Base-by-base conservation (phyloP, 2,329 filamentous ascomycete genomes). In the Colletotrichum sp. region DNA sequence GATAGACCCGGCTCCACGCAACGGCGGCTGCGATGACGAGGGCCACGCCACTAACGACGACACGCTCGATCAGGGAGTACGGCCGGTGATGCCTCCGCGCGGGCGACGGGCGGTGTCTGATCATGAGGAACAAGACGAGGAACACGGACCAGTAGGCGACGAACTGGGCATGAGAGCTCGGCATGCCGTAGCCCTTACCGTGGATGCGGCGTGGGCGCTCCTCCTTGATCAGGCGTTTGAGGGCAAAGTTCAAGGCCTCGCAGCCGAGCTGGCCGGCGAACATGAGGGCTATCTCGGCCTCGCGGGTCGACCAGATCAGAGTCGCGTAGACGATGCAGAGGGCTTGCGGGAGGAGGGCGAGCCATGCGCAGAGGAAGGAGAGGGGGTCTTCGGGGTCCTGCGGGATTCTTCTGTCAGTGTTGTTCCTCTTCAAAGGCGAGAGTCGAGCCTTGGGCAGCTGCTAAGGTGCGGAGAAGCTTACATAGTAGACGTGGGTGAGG, bases 121-220 rank as follows among this genome's bases (percentile, higher is more conserved):
- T 87, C 61, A 98, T 89, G 60, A 99, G 89, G 87, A 98, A 98
- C 25, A 99, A 88, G 28, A 92, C 89, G 75, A 98, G 87, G 77
- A 94, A 97, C 73, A 98, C 87, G 74, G 95, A 94, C 90, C 98
- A 98, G 88, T 95, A 99, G 71, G 94, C 91, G 76, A 96, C 94
- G 83, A 98, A 99, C 87, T 99, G 97, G 10, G 97, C 94, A 86
- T 99, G 97, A 48, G 96, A 98, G 60, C 88, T 90, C 69, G 97
- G 97, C 97, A 99, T 99, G 80, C 97, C 97, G 83, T 99, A 99
- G 78, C 97, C 97, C 84, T 98, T 98, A 71, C 95, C 96, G 81
- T 96, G 93, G 89, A 88, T 93, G 91, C 94, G 94, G 77, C 89
- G 91, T 32, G 97, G 97, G 66, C 97, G 91, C 84, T 98, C 95